Evolutionary conservation across 192 early-diverging fungal species (phyloP), one percentile per base, ranked within the genome.

Genomic region (Entomortierella chlamydospora): DNA sequence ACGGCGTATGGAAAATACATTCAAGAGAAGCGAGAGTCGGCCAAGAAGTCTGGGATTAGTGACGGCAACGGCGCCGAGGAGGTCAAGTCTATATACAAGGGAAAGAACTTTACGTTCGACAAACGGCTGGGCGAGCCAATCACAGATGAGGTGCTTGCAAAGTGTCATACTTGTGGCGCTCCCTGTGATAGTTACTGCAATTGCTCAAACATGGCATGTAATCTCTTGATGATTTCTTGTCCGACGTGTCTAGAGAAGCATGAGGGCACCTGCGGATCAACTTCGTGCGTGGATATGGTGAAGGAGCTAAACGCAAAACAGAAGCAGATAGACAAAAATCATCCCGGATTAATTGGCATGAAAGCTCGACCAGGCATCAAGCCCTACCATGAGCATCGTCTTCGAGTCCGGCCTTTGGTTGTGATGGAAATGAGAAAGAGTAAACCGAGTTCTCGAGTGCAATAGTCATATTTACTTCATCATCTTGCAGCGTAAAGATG

Each of bases 71-170:
- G 43, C 13, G 30, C 34, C 58, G 4, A 81, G 11, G 25, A 52
- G 2, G 42, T 73, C 11, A 33, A 66, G 9, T 94, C 93, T 3
- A 79, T 92, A 11, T 94, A 87, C 70, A 81, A 72, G 18, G 93
- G 93, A 47, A 93, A 91, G 28, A 94, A 94, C 69, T 94, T 94
- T 72, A 94, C 93, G 2, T 94, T 94, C 66, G 93, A 94, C 73
- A 87, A 88, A 57, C 92, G 93, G 1, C 64, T 91, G 20, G 92
- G 93, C 22, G 93, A 94, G 70, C 82, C 79, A 15, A 88, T 91
- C 25, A 92, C 93, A 13, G 72, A 85, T 28, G 91, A 92, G 5
- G 83, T 94, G 0, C 55, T 93, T 11, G 80, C 89, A 1, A 79
- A 87, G 39, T 94, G 93, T 61, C 89, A 92, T 54, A 87, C 91